These are phyloP conservation scores for Aureobasidium sp. DNA, from an alignment of 2,329 filamentous ascomycete species.

Conservation along the genomic window DNA sequence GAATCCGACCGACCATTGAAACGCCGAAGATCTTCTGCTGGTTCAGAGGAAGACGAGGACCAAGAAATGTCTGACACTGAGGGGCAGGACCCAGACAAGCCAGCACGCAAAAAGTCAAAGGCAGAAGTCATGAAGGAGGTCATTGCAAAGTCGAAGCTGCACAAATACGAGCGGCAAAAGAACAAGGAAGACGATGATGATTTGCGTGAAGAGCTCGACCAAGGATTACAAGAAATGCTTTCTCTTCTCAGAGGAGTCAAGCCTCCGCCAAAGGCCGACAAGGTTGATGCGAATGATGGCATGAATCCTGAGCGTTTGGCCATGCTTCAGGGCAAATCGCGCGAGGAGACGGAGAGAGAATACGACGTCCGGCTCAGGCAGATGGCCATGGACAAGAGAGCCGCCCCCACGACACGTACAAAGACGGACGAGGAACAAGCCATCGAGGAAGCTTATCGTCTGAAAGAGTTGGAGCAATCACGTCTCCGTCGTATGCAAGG, in stretches of 20 bases:
- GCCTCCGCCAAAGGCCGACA: conserved; percentile 27
- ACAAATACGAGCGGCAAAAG: conserved; percentile 91
- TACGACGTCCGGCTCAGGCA: conserved; percentile 81
- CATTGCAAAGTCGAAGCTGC: conserved; percentile 90
- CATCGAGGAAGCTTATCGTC: conserved; percentile 65
- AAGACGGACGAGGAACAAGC: conserved; percentile 86
- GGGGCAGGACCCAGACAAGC: conserved; percentile 48
- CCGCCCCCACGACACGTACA: conserved; percentile 76
- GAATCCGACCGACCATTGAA: conserved; percentile 36
- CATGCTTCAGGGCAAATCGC: conserved; percentile 54
- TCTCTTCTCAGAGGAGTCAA: conserved; percentile 58
- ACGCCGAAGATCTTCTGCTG: conserved; percentile 34
- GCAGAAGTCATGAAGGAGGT: conserved; percentile 97
- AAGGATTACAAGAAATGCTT: conserved; percentile 71
- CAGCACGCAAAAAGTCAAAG: conserved; percentile 86
- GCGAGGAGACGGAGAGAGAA: conserved; percentile 67
- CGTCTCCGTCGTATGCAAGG: conserved; percentile 82
- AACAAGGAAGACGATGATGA: conserved; percentile 92
- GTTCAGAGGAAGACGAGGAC: conserved; percentile 51
- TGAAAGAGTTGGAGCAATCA: conserved; percentile 77
- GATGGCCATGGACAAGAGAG: conserved; percentile 75
- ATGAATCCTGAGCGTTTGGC: conserved; percentile 57
- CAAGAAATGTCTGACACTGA: conserved; percentile 35
- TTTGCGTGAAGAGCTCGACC: conserved; percentile 73
- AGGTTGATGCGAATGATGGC: conserved; percentile 26